Conservation (phyloP, 2,329 filamentous ascomycete species). For the Penicillium vulpinum region DNA sequence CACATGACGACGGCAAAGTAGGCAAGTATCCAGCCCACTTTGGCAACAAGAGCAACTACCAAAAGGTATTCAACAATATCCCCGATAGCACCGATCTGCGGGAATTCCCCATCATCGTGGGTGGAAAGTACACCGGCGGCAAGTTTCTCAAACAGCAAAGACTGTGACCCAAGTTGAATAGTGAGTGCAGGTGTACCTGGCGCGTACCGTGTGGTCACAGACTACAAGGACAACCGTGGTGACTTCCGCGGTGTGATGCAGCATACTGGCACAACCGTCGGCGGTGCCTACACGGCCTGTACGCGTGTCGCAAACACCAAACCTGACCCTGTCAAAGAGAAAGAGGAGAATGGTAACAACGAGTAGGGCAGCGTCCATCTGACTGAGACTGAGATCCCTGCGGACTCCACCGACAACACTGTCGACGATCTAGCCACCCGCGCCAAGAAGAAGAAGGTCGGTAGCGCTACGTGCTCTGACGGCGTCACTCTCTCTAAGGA, state of each 20-base stretch:
- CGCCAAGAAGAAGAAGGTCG: constrained; percentile 12
- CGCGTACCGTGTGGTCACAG: constrained; percentile 12
- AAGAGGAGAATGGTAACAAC: background rate
- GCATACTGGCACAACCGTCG: constrained; percentile 12
- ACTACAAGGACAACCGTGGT: constrained; percentile 14
- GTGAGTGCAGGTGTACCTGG: constrained; percentile 7
- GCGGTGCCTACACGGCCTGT: constrained; percentile 13
- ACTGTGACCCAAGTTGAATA: background rate
- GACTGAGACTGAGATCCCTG: background rate
- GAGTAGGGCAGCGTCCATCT: background rate
- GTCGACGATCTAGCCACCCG: constrained; percentile 9
- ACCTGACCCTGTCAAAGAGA: background rate
- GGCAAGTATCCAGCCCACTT: constrained; percentile 11
- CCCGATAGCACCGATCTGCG: constrained; percentile 11
- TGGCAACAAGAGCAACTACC: constrained; percentile 11
- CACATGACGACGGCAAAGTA: constrained; percentile 2
- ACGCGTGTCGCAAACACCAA: background rate
- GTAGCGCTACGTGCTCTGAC: constrained; percentile 12
- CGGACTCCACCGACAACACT: constrained; percentile 4
- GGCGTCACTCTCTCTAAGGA: constrained; percentile 9
- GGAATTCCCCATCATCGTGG: constrained; percentile 13
- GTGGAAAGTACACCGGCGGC: constrained; percentile 8
- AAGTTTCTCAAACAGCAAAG: background rate
- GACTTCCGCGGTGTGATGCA: constrained; percentile 17
- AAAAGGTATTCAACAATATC: constrained; percentile 11